Evolutionary conservation across 768 basidiomycete species (phyloP).

Genomic region (Lyophyllum semitale): DNA sequence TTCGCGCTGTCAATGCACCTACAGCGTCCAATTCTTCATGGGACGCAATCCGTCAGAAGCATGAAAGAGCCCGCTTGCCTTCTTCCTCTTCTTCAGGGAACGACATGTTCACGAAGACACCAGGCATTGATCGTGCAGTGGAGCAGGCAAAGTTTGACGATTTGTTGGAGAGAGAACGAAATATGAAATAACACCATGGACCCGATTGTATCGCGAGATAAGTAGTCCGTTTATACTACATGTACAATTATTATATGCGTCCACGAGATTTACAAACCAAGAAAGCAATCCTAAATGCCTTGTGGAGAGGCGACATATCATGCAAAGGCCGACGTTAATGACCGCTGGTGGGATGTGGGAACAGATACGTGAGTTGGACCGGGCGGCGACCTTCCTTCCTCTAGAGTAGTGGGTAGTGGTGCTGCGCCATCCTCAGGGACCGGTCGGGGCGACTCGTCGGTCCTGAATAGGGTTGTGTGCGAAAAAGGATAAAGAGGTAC

Average conservation of each 20-base stretch:
- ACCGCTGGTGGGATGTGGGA: constrained; percentile 14
- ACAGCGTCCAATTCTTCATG: constrained; percentile 55
- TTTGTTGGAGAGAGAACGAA: constrained; percentile 59
- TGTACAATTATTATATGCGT: constrained; percentile 14
- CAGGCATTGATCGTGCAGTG: constrained; percentile 33
- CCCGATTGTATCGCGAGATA: constrained; percentile 5
- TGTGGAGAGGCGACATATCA: constrained; percentile 24
- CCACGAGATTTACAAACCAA: constrained; percentile 1
- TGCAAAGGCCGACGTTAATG: constrained; percentile 21
- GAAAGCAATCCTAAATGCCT: constrained; percentile 7
- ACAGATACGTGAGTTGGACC: constrained; percentile 6
- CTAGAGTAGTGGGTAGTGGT: constrained; percentile 42
- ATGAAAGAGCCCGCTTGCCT: constrained; percentile 40
- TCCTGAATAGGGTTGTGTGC: constrained; percentile 62
- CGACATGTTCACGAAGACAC: constrained; percentile 4
- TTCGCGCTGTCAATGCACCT: constrained; percentile 54
- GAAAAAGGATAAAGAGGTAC: constrained; percentile 84
- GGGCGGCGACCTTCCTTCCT: constrained; percentile 25
- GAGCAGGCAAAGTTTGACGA: constrained; percentile 64
- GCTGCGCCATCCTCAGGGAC: constrained; percentile 33
- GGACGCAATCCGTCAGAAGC: constrained; percentile 66
- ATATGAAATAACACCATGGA: constrained; percentile 23
- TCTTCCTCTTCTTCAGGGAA: constrained; percentile 8
- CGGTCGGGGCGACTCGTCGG: constrained; percentile 36
- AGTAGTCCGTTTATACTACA: constrained; percentile 10